Percentiles rank a stretch among this genome's conserved stretches.
These are phyloP conservation scores for Paradendryphiella salina DNA, from an alignment of 2,329 filamentous ascomycete genomes.

Conservation along the genomic window DNA sequence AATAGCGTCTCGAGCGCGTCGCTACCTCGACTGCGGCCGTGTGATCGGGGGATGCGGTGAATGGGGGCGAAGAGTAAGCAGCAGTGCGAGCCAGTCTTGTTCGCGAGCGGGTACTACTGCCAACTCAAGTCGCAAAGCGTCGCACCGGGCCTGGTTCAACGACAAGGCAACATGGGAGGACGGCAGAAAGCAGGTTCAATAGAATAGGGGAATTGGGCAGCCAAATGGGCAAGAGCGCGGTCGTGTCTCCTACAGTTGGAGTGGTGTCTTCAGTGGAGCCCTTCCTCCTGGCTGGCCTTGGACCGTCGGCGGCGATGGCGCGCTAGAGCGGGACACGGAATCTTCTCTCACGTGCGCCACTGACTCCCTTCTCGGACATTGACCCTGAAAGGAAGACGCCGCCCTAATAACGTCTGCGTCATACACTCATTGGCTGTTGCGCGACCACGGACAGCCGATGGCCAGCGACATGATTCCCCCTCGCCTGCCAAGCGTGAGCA, in stretches of 20 bases:
- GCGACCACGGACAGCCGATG: neutral
- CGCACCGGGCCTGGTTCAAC: conserved; percentile 10
- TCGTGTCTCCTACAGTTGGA: conserved; percentile 20
- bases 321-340: conserved; percentile 20
- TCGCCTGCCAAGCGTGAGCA: conserved; percentile 1
- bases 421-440: conserved; percentile 12
- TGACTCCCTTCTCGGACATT: conserved; percentile 8
- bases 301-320: conserved; percentile 11
- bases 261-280: conserved; percentile 26
- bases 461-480: conserved; percentile 5
- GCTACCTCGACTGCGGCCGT: conserved; percentile 14
- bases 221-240: conserved; percentile 6
- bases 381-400: conserved; percentile 13
- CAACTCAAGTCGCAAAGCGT: conserved; percentile 19
- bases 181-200: conserved; percentile 1
- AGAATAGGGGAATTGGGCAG: conserved; percentile 15
- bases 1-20: conserved; percentile 15
- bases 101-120: conserved; percentile 14
- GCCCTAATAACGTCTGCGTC: conserved; percentile 19
- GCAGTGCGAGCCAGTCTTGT: conserved; percentile 19
- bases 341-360: conserved; percentile 21
- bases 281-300: conserved; percentile 15
- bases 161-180: conserved; percentile 13
- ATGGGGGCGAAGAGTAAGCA: conserved; percentile 31
- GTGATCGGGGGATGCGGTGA: conserved; percentile 26